Base-by-base conservation (phyloP, 495 filamentous ascomycete genomes). In the Penicillium maclennaniae region DNA sequence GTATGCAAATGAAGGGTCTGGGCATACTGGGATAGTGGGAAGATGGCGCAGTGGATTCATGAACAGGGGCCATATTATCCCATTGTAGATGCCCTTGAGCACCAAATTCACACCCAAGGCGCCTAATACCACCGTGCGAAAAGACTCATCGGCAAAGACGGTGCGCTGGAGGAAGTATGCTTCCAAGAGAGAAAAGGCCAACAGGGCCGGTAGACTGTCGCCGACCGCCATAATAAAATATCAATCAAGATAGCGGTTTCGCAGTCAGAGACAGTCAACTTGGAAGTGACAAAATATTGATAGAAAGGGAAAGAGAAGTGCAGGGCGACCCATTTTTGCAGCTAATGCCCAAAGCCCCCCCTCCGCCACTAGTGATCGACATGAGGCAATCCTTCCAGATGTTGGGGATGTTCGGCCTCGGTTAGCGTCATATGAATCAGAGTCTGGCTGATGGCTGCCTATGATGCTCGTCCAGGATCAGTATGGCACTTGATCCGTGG, bases 21-120 rank as follows among this genome's bases (percentile, higher is more conserved):
- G 43, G 68, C 71, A 47, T 72, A 80, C 82, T 25, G 60, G 58
- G 0, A 86, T 80, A 17, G 65, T 70, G 0, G 88, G 88, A 1
- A 92, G 67, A 61, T 83, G 74, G 0, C 81, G 75, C 31, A 88
- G 55, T 0, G 92, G 90, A n/a, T 81, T 89, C 53, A 95, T 73
- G 59, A 84, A 75, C 40, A 80, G 75, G 4, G 90, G 91, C 61
- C 85, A 95, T 37, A 92, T 60, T 1, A 90, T 43, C 1, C 83
- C 57, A 4, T 58, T 69, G 68, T 78, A 91, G 19, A 79, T 39
- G 2, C 48, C 48, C n/a, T 56, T 36, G 6, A 69, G 26, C 0
- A 55, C 9, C 15, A 72, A 16, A 31, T 72, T 73, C 19, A 65
- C 54, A 0, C 59, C 59, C 6, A 68, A 23, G 6, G 64, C 47